Evolutionary conservation across 257 asterid genomes (phyloP), one percentile per base, ranked within the genome.

Genomic region (Nicotiana attenuata): DNA sequence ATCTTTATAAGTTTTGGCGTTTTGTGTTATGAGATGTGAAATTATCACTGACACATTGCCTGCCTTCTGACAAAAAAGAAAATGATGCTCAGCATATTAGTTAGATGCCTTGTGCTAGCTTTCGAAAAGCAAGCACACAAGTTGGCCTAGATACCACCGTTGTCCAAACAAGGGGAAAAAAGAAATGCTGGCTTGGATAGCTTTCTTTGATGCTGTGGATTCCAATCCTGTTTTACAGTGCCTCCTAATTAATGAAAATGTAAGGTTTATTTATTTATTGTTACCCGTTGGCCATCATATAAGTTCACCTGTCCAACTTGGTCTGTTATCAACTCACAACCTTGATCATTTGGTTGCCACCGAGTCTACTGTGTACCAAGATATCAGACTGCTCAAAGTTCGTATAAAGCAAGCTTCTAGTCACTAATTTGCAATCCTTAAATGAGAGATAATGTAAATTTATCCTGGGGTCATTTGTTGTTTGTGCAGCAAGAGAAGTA

Each of bases 311-410:
- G 77, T 41, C 20, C 57, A 41, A 41, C 57, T 69, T 41, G 33
- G 59, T 50, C 33, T 11, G 33, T 69, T 69, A 20, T 66, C 26
- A 66, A 66, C 52, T 31, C 26, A 66, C 14, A 31, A 66, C 50
- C 50, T 66, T 66, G 50, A 66, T 66, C 22, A 66, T 66, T 66
- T 69, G 33, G 57, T 69, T 69, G 57, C 57, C 77, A 41, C 77
- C 1, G 13, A 41, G 55, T 38, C 1, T 38, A 69, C 57, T 69
- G 59, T 41, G 78, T 31, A 69, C 59, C 78, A 41, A 20, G 78
- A 20, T 69, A 35, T 69, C 15, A 0, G 57, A 69, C 59, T 41
- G 33, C 35, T 41, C 59, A 69, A 41, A 69, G 33, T 13, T 41
- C 24, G 1, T 26, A 66, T 69, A 38, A 41, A 2, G 77, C 57